Evolutionary conservation across 495 filamentous ascomycete species (phyloP), one percentile per base, ranked within the genome.

Genomic region (Podospora anserina): DNA sequence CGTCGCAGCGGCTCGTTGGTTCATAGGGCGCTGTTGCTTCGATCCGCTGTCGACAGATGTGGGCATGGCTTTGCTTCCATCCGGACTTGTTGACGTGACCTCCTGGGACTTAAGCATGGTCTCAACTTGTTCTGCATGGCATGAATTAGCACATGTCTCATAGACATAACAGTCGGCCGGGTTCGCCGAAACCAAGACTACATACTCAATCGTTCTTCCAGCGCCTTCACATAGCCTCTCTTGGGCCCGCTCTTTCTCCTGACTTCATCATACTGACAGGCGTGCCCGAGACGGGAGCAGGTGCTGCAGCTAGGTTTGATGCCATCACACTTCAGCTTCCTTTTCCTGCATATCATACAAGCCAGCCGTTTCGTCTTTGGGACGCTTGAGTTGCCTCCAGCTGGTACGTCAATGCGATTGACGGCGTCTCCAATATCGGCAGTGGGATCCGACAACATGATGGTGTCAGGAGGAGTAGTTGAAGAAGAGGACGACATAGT

Each of bases 181-280:
- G 9, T 49, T 49, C 39, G 39, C 39, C 39, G 39, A 49, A 49
- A 11, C 13, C 15, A 16, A 49, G 39, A 39, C 56, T 64, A 77
- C 88, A 76, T 84, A 97, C 94, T 93, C 74, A 99, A 80, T 74
- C 96, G 87, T 68, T 96, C 94, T 81, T 98, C 96, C 76, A 99
- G 77, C 64, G 94, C 92, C 83, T 98, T 99, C 67, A 99, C 96
- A 79, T 99, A 98, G 69, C 95, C 95, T 76, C 96, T 86, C 82
- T 98, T 99, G 4, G 95, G 95, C 9, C 95, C 95, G 78, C 95
- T 98, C 85, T 99, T 99, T 81, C 93, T 92, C 76, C 95, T 88
- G 63, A 94, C 90, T 80, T 99, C 95, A 80, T 98, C 95, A 75
- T 97, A 99, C 15, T 91, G 88, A 82, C 95, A 99, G 66, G 89